Evolutionary conservation across 257 asterid genomes (phyloP).

Genomic region (Solanum boliviense): DNA sequence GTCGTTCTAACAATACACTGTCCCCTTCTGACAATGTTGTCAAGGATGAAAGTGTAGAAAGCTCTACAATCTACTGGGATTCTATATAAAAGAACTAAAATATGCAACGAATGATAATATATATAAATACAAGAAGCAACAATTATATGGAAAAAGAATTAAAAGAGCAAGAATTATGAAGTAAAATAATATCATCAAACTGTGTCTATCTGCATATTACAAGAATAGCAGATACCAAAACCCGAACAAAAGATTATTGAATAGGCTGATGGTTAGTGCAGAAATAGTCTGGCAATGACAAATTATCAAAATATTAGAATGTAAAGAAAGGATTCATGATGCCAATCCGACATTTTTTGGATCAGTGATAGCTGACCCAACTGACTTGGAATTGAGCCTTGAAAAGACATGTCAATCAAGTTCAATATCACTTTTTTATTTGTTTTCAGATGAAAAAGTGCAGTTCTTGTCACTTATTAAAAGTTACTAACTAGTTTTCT

Average conservation of each 20-base stretch:
- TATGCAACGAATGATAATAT: background rate
- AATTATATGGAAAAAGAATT: too few relatives aligned
- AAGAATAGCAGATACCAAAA: background rate
- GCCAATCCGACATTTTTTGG: background rate
- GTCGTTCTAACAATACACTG: background rate
- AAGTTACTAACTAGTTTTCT: background rate
- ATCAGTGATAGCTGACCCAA: too few relatives aligned
- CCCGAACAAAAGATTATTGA: background rate
- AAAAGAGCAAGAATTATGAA: background rate
- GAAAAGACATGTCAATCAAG: background rate
- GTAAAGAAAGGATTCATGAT: background rate
- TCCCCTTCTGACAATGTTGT: background rate
- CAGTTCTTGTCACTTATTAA: background rate
- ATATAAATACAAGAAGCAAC: background rate
- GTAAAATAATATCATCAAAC: background rate
- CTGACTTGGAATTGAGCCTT: background rate
- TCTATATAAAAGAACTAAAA: background rate
- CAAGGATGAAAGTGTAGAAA: background rate
- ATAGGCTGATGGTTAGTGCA: background rate
- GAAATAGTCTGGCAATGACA: background rate
- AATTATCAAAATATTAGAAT: background rate
- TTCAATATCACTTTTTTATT: background rate
- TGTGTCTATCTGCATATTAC: background rate
- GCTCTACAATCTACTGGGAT: background rate
- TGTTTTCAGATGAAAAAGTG: too few relatives aligned